Conservation (phyloP, 1,284 basidiomycete genomes). For the Mycena citricolor region DNA sequence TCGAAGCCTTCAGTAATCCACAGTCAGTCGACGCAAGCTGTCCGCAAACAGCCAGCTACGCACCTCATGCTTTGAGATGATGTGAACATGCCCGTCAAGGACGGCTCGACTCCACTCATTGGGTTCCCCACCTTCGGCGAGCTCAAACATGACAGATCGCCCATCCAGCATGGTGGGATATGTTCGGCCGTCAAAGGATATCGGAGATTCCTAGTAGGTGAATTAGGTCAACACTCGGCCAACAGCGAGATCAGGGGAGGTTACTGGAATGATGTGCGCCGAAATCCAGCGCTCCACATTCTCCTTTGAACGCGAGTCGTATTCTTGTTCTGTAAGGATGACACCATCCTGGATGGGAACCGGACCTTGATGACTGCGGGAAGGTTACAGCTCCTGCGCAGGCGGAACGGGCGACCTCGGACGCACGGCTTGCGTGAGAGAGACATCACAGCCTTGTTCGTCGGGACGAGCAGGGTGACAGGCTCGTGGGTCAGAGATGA, state of each 20-base stretch:
- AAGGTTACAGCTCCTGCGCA: constrained; percentile 1
- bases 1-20: constrained; percentile 48
- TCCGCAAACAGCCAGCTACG: constrained; percentile 20
- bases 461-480: constrained; percentile 69
- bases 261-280: constrained; percentile 71
- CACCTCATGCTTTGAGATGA: constrained; percentile 60
- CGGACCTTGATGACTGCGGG: constrained; percentile 50
- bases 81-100: constrained; percentile 51
- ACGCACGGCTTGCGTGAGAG: constrained; percentile 73
- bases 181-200: constrained; percentile 38
- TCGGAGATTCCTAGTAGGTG: constrained; percentile 40
- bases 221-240: background rate
- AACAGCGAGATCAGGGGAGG: constrained; percentile 24
- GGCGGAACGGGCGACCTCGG: constrained; percentile 1
- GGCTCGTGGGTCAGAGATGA: constrained; percentile 33
- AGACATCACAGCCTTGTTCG: constrained; percentile 80
- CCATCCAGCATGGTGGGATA: constrained; percentile 54
- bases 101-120: constrained; percentile 60
- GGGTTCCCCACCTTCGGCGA: constrained; percentile 33
- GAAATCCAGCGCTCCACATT: constrained; percentile 74
- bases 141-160: constrained; percentile 52
- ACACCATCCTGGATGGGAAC: constrained; percentile 41
- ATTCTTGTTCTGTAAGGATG: constrained; percentile 61
- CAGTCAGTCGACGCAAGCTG: constrained; percentile 5
- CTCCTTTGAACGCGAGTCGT: constrained; percentile 52